Evolutionary conservation across 2,329 filamentous ascomycete genomes (phyloP).

Genomic region (Anthostomella pinea): DNA sequence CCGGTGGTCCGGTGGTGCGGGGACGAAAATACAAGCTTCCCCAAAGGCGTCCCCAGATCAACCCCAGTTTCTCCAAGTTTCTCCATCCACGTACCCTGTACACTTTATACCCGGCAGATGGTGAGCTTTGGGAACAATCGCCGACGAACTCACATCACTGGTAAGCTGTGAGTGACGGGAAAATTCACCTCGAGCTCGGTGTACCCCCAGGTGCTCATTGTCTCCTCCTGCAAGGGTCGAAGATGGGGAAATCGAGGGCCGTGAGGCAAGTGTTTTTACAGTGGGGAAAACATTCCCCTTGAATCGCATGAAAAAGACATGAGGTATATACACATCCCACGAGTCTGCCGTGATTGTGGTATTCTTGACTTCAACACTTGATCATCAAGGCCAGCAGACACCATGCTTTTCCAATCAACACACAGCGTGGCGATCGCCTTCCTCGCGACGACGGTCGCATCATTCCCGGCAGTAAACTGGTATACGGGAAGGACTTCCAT

Average conservation of each 20-base stretch:
- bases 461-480: background rate
- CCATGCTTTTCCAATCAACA: background rate
- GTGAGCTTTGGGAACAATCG: too few relatives aligned
- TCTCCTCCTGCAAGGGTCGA: too few relatives aligned
- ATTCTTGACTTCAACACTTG: too few relatives aligned
- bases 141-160: conserved; percentile 1
- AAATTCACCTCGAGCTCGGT: conserved; percentile 7
- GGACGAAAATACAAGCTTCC: conserved; percentile 1
- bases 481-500: conserved; percentile 2
- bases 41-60: conserved; percentile 3
- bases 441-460: conserved; percentile 1
- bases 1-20: conserved; percentile 6
- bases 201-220: background rate
- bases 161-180: conserved; percentile 17
- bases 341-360: too few relatives aligned
- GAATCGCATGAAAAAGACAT: too few relatives aligned
- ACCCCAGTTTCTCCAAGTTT: conserved; percentile 17
- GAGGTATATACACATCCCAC: too few relatives aligned
- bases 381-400: background rate
- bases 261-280: too few relatives aligned
- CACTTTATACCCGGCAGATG: too few relatives aligned
- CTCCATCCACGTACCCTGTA: too few relatives aligned
- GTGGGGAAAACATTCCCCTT: too few relatives aligned
- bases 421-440: background rate
- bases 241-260: too few relatives aligned